Conservation (phyloP, 257 asterid genomes). For the Solanum etuberosum region DNA sequence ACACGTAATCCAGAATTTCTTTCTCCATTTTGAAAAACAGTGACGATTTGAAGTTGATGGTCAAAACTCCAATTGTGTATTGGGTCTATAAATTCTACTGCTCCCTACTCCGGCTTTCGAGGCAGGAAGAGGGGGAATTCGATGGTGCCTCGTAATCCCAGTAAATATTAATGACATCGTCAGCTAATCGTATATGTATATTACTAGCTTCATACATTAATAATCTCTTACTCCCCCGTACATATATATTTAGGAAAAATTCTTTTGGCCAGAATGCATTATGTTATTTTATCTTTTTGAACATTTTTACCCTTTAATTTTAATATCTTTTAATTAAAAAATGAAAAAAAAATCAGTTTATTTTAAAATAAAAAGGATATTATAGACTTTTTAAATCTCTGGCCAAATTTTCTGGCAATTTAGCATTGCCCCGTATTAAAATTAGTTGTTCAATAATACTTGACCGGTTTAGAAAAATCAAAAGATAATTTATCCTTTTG, state of each 20-base stretch:
- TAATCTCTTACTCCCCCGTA: not conserved
- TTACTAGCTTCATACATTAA: not conserved
- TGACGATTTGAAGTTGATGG: not conserved
- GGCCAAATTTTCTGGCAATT: too few relatives aligned
- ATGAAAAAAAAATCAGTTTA: too few relatives aligned
- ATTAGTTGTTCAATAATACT: not conserved
- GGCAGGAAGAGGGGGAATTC: not conserved
- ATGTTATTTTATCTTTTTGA: too few relatives aligned
- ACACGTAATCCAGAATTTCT: conserved; percentile 43
- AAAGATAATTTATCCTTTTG: too few relatives aligned
- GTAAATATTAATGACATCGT: not conserved
- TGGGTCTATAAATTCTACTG: not conserved
- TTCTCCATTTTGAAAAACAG: conserved; percentile 26
- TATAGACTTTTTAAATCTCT: too few relatives aligned
- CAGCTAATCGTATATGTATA: not conserved
- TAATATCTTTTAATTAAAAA: too few relatives aligned
- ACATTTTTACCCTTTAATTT: too few relatives aligned
- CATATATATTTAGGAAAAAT: too few relatives aligned
- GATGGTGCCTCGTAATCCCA: not conserved
- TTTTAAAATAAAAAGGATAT: too few relatives aligned
- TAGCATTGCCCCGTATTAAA: too few relatives aligned
- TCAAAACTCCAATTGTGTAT: not conserved
- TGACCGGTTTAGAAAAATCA: not conserved
- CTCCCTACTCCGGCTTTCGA: not conserved
- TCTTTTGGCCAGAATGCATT: too few relatives aligned